Base-by-base conservation (phyloP, 2,329 filamentous ascomycete genomes). In the Cladorrhinum sp. region DNA sequence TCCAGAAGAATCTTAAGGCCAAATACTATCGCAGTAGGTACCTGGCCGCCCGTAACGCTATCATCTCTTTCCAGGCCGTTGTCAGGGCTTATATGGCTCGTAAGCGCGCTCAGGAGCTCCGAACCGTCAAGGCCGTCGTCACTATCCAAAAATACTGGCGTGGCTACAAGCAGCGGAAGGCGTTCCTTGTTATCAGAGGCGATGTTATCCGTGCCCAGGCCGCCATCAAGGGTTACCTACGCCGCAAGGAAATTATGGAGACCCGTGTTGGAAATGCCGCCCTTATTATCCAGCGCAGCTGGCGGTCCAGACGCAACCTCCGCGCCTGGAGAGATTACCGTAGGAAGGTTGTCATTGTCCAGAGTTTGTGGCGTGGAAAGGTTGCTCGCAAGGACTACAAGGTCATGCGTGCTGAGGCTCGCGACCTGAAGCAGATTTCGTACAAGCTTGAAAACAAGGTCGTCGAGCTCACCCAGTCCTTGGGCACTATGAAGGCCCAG, bases 401-500 rank as follows among this genome's bases (percentile, higher is more conserved):
- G 85, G 86, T 81, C 68, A 79, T 96, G 63, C 91, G 95, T 67
- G 93, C 97, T 76, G 95, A 99, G 77, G 95, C 95, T 66, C 90
- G 95, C 72, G 96, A 99, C 79, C 85, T 99, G 74, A 98, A 98
- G 82, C 93, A 98, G 77, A 99, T 99, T 68, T 98, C 95, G 2
- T 99, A 99, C 82, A 98, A 96, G 81, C 81, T 99, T 69, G 95
- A 99, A 76, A 98, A 99, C 84, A 99, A 99, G 86, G 95, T 99
- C 64, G 92, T 99, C 64, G 95, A 99, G 79, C 84, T 99, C 71
- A 99, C 95, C 1, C 95, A 99, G 75, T 91, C 89, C 54, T 78
- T 99, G 69, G 93, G 95, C 66, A 88, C 92, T 9, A 89, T 96
- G 83, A 96, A 96, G 80, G 85, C 88, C 64, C 91, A 96, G 78